Evolutionary conservation across 2,329 filamentous ascomycete genomes (phyloP).

Genomic region (Chrysoporthe cubensis): DNA sequence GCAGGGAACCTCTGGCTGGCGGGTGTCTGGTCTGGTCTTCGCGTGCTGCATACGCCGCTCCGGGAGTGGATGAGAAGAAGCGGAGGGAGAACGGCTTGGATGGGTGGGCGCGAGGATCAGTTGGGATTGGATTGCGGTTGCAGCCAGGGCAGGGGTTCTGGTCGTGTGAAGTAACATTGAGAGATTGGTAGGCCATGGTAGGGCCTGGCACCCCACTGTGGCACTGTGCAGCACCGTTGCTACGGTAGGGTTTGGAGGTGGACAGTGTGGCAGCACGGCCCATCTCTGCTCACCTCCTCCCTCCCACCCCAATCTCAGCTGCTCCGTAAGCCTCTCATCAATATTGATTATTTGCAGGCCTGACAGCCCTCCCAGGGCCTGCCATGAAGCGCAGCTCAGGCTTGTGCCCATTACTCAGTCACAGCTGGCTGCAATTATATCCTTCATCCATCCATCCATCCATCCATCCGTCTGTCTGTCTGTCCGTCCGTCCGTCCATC

Average conservation of each 20-base stretch:
- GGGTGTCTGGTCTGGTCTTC: conserved; percentile 11
- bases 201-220: conserved; percentile 6
- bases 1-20: conserved; percentile 19
- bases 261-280: conserved; percentile 4
- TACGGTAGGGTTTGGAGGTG: neutral
- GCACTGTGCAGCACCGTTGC: neutral
- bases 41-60: conserved; percentile 5
- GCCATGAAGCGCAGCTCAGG: neutral
- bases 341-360: conserved; percentile 13
- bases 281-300: neutral
- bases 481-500: too few relatives aligned
- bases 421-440: too few relatives aligned
- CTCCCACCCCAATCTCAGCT: conserved; percentile 2
- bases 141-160: conserved; percentile 17
- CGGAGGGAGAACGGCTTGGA: conserved; percentile 16
- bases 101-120: conserved; percentile 6
- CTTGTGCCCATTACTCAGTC: too few relatives aligned
- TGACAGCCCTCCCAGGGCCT: neutral
- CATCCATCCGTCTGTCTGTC: too few relatives aligned
- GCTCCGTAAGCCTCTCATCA: conserved; percentile 11
- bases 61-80: conserved; percentile 23
- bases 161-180: conserved; percentile 1
- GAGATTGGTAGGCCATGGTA: neutral
- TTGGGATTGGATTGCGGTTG: conserved; percentile 19
- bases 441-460: too few relatives aligned